Evolutionary conservation across 2,329 filamentous ascomycete species (phyloP).

Genomic region (Botryotinia narcissicola): DNA sequence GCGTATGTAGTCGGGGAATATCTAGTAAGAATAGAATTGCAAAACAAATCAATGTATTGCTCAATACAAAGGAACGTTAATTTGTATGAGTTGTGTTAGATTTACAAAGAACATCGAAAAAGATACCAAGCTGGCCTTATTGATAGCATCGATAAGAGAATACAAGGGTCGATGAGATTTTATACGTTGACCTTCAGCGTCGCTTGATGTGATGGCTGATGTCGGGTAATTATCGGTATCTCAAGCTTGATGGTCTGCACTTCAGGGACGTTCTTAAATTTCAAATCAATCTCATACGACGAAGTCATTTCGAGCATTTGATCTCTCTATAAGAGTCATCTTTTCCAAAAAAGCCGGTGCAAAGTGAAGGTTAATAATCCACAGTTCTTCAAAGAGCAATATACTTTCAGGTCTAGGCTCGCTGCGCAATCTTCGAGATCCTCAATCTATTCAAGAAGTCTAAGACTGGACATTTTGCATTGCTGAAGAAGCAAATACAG

Average conservation of each 20-base stretch:
- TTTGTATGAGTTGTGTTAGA: background rate
- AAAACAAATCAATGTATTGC: constrained; percentile 12
- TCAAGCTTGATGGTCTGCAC: background rate
- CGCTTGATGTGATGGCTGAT: background rate
- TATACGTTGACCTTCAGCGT: background rate
- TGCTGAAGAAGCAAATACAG: background rate
- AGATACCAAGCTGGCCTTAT: constrained; percentile 25
- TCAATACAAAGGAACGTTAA: background rate
- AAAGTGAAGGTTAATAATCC: background rate
- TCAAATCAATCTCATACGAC: background rate
- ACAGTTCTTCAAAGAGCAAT: background rate
- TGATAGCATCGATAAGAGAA: constrained; percentile 17
- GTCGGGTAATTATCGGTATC: background rate
- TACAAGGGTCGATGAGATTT: background rate
- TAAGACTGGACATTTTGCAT: background rate
- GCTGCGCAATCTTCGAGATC: background rate
- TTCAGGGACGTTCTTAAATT: background rate
- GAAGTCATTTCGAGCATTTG: background rate
- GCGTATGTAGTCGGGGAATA: constrained; percentile 2
- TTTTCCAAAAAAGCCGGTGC: background rate
- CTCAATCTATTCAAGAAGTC: background rate
- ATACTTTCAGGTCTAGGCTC: background rate
- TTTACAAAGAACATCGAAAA: constrained; percentile 8
- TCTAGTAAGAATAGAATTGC: background rate
- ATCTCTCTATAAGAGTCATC: rapidly evolving